Evolutionary conservation across 306 rosid genomes (phyloP).

Genomic region (Pyrus communis): DNA sequence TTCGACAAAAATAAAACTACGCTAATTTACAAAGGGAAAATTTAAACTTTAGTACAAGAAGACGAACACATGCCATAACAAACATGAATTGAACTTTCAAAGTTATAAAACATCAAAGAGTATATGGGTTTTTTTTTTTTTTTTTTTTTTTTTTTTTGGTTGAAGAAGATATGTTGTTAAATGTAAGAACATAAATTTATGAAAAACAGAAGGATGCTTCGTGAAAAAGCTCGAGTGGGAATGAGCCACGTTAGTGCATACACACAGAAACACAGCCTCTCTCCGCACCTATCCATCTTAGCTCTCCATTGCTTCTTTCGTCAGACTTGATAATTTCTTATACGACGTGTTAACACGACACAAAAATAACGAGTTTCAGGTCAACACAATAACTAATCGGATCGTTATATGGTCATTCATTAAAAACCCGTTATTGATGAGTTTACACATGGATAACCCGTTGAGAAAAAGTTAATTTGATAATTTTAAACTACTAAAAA

Average conservation of each 20-base stretch:
- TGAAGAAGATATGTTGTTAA: background rate
- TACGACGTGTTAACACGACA: no score
- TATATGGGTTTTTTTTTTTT: background rate
- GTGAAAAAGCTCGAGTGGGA: background rate
- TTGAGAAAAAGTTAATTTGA: no score
- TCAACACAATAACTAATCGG: no score
- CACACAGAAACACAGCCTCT: background rate
- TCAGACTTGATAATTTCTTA: no score
- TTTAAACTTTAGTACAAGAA: no score
- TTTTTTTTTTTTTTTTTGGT: background rate
- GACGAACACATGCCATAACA: no score
- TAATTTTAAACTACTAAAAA: no score
- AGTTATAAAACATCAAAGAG: background rate
- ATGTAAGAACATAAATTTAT: background rate
- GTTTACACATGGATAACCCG: no score
- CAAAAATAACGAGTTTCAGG: background rate
- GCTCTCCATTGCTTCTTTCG: background rate
- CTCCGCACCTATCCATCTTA: background rate
- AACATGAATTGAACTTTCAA: background rate
- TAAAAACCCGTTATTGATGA: no score
- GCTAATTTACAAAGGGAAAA: no score
- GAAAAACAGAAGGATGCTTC: background rate
- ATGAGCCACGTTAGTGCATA: conserved; percentile 8
- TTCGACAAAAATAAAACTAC: no score
- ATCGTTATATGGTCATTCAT: no score